Base-by-base conservation (phyloP, 2,329 filamentous ascomycete genomes). In the Alternaria arborescens region DNA sequence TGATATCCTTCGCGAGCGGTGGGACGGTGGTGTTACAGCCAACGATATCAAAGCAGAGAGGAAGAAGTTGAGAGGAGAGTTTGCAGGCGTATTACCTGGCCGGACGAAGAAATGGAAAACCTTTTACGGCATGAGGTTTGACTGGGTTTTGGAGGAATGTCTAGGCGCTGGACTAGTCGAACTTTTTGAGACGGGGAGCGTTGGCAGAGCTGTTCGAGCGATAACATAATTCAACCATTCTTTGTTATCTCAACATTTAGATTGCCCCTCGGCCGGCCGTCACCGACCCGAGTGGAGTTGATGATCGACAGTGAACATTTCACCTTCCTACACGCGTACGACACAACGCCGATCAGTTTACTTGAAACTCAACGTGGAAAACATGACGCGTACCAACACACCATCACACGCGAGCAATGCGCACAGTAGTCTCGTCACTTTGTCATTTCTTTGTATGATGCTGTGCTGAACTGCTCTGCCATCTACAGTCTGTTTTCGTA, bases 131-230 rank as follows among this genome's bases (percentile, higher is more conserved):
- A 77, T 92, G 61, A 79, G 84, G 43, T 93, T 92, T 76, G 85
- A 89, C 60, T 93, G 89, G 89, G 82, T 91, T 16, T 74, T 93
- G 42, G 88, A 86, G 41, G 90, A 93, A 75, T 90, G 89, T 43
- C 82, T 91, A 24, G 91, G 90, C 0, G 82, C 88, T 28, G 91
- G 91, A 1, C 72, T 89, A 16, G 84, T 93, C 4, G 91, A 94
- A 77, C 79, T 91, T 14, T 94, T 94, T 75, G 87, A 92, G 71
- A 93, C 91, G 12, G 84, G 88, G 14, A 90, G 87, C 69, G 89
- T 93, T n/a, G 91, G 91, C 1, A 82, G 85, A 61, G 91, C 87
- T 11, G 84, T 92, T 1, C 72, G 81, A 24, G 18, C 32, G 12
- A 41, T 57, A n/a, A n/a, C 24, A 28, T 55, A 26, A 18, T 36